Evolutionary conservation across 2,329 filamentous ascomycete genomes (phyloP).

Genomic region (Paracamarosporium sp.): DNA sequence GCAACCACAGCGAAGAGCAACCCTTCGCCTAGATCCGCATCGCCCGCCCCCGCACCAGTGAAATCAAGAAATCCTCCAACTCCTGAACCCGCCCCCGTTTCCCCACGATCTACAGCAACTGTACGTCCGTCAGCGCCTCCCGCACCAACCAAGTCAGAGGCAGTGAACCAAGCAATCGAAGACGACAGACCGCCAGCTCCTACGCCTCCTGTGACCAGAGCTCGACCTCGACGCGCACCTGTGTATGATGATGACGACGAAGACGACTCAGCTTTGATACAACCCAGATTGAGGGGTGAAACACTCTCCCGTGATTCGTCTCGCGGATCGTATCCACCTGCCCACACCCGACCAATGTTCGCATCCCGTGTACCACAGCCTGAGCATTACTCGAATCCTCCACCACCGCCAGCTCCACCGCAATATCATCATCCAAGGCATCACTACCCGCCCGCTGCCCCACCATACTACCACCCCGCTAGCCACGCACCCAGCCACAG

Average conservation of each 20-base stretch:
- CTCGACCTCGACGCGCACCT: constrained; percentile 34
- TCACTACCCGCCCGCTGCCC: constrained; percentile 41
- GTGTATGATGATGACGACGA: constrained; percentile 43
- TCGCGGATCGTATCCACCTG: constrained; percentile 26
- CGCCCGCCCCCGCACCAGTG: constrained; percentile 10
- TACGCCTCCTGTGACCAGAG: constrained; percentile 39
- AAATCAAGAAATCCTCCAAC: constrained; percentile 22
- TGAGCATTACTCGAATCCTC: constrained; percentile 59
- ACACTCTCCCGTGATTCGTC: constrained; percentile 30
- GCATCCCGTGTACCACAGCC: constrained; percentile 42
- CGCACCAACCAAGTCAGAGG: constrained; percentile 30
- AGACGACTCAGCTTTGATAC: constrained; percentile 39
- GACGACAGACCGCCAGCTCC: constrained; percentile 43
- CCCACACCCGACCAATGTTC: constrained; percentile 38
- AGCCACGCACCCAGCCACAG: constrained; percentile 37
- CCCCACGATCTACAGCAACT: constrained; percentile 28
- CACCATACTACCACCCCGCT: constrained; percentile 43
- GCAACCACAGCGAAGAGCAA: constrained; percentile 1
- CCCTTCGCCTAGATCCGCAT: not conserved
- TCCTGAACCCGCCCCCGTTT: constrained; percentile 21
- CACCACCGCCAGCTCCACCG: constrained; percentile 74
- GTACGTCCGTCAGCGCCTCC: constrained; percentile 20
- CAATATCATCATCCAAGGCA: constrained; percentile 44
- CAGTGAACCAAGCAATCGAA: constrained; percentile 29
- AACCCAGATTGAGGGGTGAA: constrained; percentile 39